Base-by-base conservation (phyloP, 805 yeast species). In the Millerozyma miso region DNA sequence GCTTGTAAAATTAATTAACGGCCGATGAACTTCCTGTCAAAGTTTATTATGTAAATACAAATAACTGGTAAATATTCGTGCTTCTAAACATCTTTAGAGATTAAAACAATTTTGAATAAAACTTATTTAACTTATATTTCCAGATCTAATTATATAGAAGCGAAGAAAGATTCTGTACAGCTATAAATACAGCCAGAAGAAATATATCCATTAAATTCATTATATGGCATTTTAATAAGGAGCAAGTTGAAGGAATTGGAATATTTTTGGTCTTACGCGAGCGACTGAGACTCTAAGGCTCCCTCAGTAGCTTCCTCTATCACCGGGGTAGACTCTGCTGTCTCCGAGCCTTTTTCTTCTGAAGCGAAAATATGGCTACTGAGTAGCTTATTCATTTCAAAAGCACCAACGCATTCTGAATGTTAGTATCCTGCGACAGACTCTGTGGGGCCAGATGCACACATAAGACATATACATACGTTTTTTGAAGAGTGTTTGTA, bases 401-500 rank as follows among this genome's bases (percentile, higher is more conserved):
- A 83, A 68, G 80, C 76, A 6, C 78, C 71, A 38, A 79, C 73
- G 17, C 53, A 41, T 51, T 61, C 65, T 61, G 39, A 8, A 45
- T 45, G 54, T 50, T 44, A 39, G 41, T 40, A 34, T 4, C 10
- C 29, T 23, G 6, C 29, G 10, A 6, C 10, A 10, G 10, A 7
- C 29, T 10, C 6, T 23, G 29, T 10, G 13, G 14, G 2, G 32
- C 13, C 3, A 15, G 23, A 32, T 6, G 17, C 17, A 18, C 13
- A 15, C 19, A 10, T 18, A 19, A n/a, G 8, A 19, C 34, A 33
- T 12, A 47, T 53, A 60, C 62, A 58, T 72, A 43, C 74, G 73
- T 48, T 66, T 68, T 19, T 88, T 88, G 60, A 85, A 85, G 1
- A 86, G 53, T 2, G 71, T 72, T 41, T 61, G 63, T 64, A 85